Evolutionary conservation across 306 rosid species (phyloP), one percentile per base, ranked within the genome.

Genomic region (Begonia loranthoides): DNA sequence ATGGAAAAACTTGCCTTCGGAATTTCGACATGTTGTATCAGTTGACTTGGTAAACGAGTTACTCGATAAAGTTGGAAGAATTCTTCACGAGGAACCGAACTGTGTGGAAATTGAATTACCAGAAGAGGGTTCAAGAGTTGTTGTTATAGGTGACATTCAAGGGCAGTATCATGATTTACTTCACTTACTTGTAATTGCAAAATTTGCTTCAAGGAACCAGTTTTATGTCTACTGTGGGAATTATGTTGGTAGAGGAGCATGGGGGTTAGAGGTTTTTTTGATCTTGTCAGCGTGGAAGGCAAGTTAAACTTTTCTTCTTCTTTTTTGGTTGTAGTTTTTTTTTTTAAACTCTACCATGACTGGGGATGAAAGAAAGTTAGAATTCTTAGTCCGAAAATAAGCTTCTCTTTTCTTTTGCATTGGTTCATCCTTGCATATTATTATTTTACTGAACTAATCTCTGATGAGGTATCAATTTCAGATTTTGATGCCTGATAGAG

Each of bases 271-370:
- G 72, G 93, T 83, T 34, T 66, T 84, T 55, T 63, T 84, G 76
- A 75, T 77, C 73, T 79, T 88, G 71, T 70, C 80, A 67, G 93
- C 89, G 22, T 84, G 87, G 95, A 88, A 88, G 97, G 97, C 84
- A 79, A 74, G 67, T 22, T 51, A 69, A 60, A 54, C 19, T 33
- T 15, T 1, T 47, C 45, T 33, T 57, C 45, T 43, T 10, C 50
- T 50, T 57, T 14, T 41, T 13, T 41, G 62, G 52, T 45, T 52
- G 45, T 57, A 24, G 54, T 38, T 40, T 15, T 49, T 22, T 22
- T 19, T 36, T 21, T 50, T n/a, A 38, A 44, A 53, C 19, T 21
- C 24, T 16, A 10, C 8, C 9, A 14, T n/a, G 16, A 33, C 47
- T 61, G 55, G 52, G 51, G 61, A 51, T 50, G 38, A 34, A 28